These are phyloP conservation scores for Colletotrichum kahawae DNA, from an alignment of 2,329 filamentous ascomycete species.

Conservation along the genomic window DNA sequence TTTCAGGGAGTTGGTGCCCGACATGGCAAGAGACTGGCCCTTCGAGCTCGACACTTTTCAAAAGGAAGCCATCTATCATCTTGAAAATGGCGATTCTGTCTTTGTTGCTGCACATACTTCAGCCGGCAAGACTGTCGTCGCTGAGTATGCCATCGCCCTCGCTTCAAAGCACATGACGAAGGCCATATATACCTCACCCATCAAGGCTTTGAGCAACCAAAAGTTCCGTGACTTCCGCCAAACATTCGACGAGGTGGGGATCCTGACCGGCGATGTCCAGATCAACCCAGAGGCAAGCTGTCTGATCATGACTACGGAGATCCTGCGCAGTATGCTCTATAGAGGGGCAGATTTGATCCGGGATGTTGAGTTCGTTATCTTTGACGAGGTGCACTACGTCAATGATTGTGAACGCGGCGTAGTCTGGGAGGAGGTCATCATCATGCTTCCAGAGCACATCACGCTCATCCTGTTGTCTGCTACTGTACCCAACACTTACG, in stretches of 20 bases:
- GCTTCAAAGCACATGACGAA: constrained; percentile 99
- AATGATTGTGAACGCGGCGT: constrained; percentile 96
- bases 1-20: constrained; percentile 89
- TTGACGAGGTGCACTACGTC: constrained; percentile 98
- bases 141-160: constrained; percentile 95
- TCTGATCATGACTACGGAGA: constrained; percentile 99
- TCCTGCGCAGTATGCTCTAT: constrained; percentile 97
- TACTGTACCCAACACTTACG: constrained; percentile 95
- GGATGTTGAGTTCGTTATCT: constrained; percentile 98
- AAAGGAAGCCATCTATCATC: constrained; percentile 96
- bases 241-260: constrained; percentile 93
- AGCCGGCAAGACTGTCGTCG: constrained; percentile 96
- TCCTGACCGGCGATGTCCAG: constrained; percentile 95
- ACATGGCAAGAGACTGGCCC: constrained; percentile 95
- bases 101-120: constrained; percentile 98
- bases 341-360: constrained; percentile 93
- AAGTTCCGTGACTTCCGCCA: constrained; percentile 96
- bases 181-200: constrained; percentile 97
- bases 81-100: constrained; percentile 95
- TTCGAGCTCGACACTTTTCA: constrained; percentile 98
- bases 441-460: constrained; percentile 97
- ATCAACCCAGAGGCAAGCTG: constrained; percentile 98
- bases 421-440: constrained; percentile 99
- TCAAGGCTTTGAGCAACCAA: constrained; percentile 97
- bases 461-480: constrained; percentile 94